Evolutionary conservation across 2,329 filamentous ascomycete genomes (phyloP), one percentile per base, ranked within the genome.

Genomic region (Fusarium mangiferae): DNA sequence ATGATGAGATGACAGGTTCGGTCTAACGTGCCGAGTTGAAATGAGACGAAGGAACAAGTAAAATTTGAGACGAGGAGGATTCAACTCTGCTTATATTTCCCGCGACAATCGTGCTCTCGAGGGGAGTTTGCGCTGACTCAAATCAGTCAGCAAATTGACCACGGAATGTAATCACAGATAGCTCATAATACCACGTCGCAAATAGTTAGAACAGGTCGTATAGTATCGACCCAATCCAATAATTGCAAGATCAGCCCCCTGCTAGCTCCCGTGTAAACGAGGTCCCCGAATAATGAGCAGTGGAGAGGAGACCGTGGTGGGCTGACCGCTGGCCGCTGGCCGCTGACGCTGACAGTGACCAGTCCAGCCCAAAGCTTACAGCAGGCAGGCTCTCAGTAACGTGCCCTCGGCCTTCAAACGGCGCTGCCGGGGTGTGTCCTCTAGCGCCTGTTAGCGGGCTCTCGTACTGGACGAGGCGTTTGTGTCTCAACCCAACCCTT

Each of bases 221-320:
- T 66, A 48, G 10, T 30, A n/a, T 30, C n/a, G 51, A n/a, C 11
- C 51, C 26, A 55, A n/a, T 28, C 35, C 51, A 33, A 59, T 33
- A 42, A 42, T 58, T 35, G 13, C 36, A 45, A 61, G 67, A 61
- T 66, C 44, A 13, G 15, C 14, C 54, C 66, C 66, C 67, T 70
- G 61, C 61, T 70, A 70, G 68, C 24, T 71, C 54, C 61, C 66
- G 48, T 70, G 49, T 66, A 66, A 59, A 70, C 68, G 68, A 70
- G 66, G 67, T 70, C 54, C 38, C 66, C 65, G 48, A 68, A 41
- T 39, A 33, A 8, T 18, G 45, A 14, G 35, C n/a, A 35, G 30
- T 51, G 48, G 48, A 45, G 42, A 22, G 39, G 39, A 41, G 20
- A 41, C 33, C 13, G 33, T 33, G 26, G 56, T 61, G 70, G 70